phyloP scores from a whole-genome alignment of 2,329 filamentous ascomycete species.

The Nemania sp. region DNA sequence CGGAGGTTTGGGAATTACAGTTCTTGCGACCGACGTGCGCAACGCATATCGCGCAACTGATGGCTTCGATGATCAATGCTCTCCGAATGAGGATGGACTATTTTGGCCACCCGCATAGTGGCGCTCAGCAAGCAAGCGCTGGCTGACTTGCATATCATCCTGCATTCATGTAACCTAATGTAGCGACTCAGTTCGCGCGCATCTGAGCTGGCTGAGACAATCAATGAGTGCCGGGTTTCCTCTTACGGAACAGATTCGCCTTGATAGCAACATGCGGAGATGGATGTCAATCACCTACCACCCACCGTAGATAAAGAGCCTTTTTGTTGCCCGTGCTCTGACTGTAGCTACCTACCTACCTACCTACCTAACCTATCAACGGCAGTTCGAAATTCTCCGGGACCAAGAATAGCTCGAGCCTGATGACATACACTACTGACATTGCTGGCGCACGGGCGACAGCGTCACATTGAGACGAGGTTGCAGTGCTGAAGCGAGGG shows the following conservation, averaged over 20 bases:
- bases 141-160: conserved; percentile 15
- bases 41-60: not conserved
- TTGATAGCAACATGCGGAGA: not conserved
- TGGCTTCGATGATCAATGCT: not conserved
- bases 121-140: conserved; percentile 10
- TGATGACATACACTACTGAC: not conserved
- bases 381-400: too few relatives aligned
- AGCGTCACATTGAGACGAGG: conserved; percentile 10
- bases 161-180: not conserved
- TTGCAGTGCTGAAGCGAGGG: conserved; percentile 30
- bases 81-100: conserved; percentile 1
- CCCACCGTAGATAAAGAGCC: too few relatives aligned
- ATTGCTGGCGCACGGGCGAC: conserved; percentile 7
- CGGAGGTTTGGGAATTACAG: too few relatives aligned
- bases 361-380: not conserved
- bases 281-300: too few relatives aligned
- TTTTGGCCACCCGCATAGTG: conserved; percentile 18
- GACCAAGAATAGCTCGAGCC: conserved; percentile 11
- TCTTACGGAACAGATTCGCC: conserved; percentile 13
- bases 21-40: too few relatives aligned
- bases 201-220: conserved; percentile 5
- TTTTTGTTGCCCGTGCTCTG: not conserved
- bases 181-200: not conserved
- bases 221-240: conserved; percentile 8
- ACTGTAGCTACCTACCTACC: not conserved